A percentile compares a stretch with the other conserved stretches of the same genome.
These are phyloP conservation scores for Penstemon barbatus DNA, from an alignment of 257 asterid species.

Conservation along the genomic window DNA sequence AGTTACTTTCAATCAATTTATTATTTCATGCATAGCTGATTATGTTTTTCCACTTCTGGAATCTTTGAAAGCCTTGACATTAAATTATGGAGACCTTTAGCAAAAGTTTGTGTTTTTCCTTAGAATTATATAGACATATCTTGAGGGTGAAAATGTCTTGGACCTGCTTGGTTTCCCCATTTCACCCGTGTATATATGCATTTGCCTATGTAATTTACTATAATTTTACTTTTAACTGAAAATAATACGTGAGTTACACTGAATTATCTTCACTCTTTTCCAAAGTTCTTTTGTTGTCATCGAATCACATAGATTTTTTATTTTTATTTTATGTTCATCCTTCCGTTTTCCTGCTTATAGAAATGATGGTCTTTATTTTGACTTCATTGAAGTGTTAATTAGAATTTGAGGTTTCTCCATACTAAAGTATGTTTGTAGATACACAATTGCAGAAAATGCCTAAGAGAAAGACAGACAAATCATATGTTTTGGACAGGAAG, in stretches of 20 bases:
- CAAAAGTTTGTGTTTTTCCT: too few relatives aligned
- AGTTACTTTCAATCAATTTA: too few relatives aligned
- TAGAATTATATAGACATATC: too few relatives aligned
- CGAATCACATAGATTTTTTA: not conserved
- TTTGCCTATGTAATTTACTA: too few relatives aligned
- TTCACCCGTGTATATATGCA: too few relatives aligned
- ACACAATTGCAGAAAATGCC: conserved; percentile 99
- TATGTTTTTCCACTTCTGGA: too few relatives aligned
- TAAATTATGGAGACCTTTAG: too few relatives aligned
- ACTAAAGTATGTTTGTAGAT: conserved; percentile 64
- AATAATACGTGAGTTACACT: not conserved
- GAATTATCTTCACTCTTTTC: not conserved
- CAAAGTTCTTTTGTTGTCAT: not conserved
- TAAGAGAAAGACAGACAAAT: conserved; percentile 90
- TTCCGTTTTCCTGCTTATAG: not conserved
- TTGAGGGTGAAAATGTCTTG: too few relatives aligned
- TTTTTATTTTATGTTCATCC: not conserved
- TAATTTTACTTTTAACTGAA: not conserved
- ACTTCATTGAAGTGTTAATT: not conserved
- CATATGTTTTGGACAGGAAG: conserved; percentile 88
- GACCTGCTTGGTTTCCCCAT: too few relatives aligned
- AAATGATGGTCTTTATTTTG: not conserved
- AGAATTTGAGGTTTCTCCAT: conserved; percentile 22
- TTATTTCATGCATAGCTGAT: too few relatives aligned
- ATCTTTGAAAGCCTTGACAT: too few relatives aligned